These are phyloP conservation scores for Priceomyces fermenticarens DNA, from an alignment of 805 yeast species.

Conservation along the genomic window DNA sequence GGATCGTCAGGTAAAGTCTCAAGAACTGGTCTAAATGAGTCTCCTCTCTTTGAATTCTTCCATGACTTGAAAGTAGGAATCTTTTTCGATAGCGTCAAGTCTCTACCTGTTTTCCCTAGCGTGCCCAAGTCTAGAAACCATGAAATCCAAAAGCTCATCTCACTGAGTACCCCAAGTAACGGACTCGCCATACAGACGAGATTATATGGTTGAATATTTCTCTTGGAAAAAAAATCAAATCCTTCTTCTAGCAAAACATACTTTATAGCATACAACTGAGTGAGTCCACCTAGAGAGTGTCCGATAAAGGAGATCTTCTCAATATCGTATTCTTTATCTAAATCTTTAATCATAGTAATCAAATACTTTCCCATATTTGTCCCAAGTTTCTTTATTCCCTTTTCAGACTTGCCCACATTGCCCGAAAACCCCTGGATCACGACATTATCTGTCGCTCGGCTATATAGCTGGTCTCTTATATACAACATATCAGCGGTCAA, in stretches of 20 bases:
- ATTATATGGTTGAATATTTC: slow-evolving; percentile 28
- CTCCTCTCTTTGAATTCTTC: slow-evolving; percentile 8
- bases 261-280: slow-evolving; percentile 40
- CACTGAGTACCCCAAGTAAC: slow-evolving; percentile 39
- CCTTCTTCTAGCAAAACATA: slow-evolving; percentile 32
- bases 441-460: slow-evolving; percentile 27
- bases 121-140: slow-evolving; percentile 45
- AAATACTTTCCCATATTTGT: slow-evolving; percentile 26
- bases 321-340: slow-evolving; percentile 15
- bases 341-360: slow-evolving; percentile 22
- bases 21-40: slow-evolving; percentile 31
- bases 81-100: slow-evolving; percentile 36
- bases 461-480: slow-evolving; percentile 31
- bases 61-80: slow-evolving; percentile 23
- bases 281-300: slow-evolving; percentile 44
- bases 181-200: slow-evolving; percentile 43
- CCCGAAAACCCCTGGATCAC: slow-evolving; percentile 36
- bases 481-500: slow-evolving; percentile 45
- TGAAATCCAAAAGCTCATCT: slow-evolving; percentile 35
- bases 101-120: slow-evolving; percentile 44
- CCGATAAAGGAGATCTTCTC: slow-evolving; percentile 38
- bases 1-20: slow-evolving; percentile 41
- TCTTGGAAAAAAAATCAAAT: slow-evolving; percentile 22
- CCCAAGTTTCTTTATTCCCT: slow-evolving; percentile 38
- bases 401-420: slow-evolving; percentile 42